These are phyloP conservation scores for Monosiga brevicollis DNA, from an alignment of 78 protist genomes.

Conservation along the genomic window DNA sequence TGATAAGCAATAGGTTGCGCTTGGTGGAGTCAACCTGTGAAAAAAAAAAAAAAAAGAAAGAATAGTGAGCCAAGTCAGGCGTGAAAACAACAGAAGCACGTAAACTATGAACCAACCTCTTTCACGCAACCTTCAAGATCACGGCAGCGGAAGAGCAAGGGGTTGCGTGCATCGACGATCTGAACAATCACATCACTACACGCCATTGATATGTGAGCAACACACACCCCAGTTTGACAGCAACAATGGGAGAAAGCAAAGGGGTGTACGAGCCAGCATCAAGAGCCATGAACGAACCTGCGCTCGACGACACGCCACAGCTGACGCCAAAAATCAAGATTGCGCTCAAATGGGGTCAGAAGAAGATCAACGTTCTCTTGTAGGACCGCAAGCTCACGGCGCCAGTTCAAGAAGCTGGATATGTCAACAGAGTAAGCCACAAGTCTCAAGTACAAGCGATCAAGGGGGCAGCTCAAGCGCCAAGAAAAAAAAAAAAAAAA, in stretches of 20 bases:
- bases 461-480: neutral
- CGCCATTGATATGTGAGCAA: no score
- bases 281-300: neutral
- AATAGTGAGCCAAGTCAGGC: no score
- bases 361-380: conserved; percentile 55
- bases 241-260: no score
- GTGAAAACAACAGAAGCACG: no score
- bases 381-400: conserved; percentile 66
- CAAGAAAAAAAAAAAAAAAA: no score
- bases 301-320: conserved; percentile 98
- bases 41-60: no score
- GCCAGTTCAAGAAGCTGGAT: conserved; percentile 80
- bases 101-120: conserved; percentile 31
- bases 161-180: conserved; percentile 96
- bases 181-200: conserved; percentile 78
- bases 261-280: no score
- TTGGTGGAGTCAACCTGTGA: no score
- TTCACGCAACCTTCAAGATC: conserved; percentile 71
- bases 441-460: neutral
- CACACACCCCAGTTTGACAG: no score
- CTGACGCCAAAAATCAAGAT: conserved; percentile 96
- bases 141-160: conserved; percentile 77
- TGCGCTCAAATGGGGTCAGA: conserved; percentile 93
- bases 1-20: conserved; percentile 63
- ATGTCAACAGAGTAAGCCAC: neutral